These are phyloP conservation scores for Neurospora cerealis DNA, from an alignment of 495 filamentous ascomycete species.

Conservation along the genomic window DNA sequence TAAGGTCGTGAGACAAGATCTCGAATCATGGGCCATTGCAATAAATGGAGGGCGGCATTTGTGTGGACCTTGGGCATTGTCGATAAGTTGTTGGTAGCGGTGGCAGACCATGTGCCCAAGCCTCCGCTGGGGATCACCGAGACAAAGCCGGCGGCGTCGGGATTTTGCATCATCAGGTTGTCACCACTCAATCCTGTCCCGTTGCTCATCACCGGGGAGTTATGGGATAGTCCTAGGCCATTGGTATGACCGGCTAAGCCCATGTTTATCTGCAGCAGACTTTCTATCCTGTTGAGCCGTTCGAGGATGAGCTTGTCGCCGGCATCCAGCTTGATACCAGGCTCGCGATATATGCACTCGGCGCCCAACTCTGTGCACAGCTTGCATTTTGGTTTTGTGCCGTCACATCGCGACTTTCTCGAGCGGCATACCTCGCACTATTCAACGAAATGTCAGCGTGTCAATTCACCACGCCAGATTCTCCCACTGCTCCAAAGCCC, in stretches of 20 bases:
- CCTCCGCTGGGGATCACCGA: conserved; percentile 55
- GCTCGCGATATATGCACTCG: conserved; percentile 76
- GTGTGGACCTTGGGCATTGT: conserved; percentile 80
- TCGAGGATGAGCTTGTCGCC: conserved; percentile 80
- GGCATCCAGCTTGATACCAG: conserved; percentile 78
- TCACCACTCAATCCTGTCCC: conserved; percentile 57
- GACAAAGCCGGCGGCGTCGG: conserved; percentile 30
- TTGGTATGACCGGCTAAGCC: conserved; percentile 33
- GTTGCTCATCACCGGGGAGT: conserved; percentile 62
- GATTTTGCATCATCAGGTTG: conserved; percentile 41
- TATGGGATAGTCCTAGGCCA: conserved; percentile 33
- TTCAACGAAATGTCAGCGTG: conserved; percentile 18
- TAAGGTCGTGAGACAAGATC: conserved; percentile 67
- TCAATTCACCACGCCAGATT: neutral
- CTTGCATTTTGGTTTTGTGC: conserved; percentile 72
- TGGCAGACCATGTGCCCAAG: conserved; percentile 61
- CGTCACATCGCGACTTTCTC: conserved; percentile 74
- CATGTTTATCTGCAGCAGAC: conserved; percentile 58
- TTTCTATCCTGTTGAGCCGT: conserved; percentile 65
- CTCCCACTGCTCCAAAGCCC: neutral
- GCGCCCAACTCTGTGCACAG: conserved; percentile 73
- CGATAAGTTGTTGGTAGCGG: conserved; percentile 56
- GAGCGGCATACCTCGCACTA: conserved; percentile 81
- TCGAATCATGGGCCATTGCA: conserved; percentile 72
- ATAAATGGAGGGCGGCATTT: conserved; percentile 64